Conservation (phyloP, 352 stramenopile species). For the Elongisporangium senticosum region DNA sequence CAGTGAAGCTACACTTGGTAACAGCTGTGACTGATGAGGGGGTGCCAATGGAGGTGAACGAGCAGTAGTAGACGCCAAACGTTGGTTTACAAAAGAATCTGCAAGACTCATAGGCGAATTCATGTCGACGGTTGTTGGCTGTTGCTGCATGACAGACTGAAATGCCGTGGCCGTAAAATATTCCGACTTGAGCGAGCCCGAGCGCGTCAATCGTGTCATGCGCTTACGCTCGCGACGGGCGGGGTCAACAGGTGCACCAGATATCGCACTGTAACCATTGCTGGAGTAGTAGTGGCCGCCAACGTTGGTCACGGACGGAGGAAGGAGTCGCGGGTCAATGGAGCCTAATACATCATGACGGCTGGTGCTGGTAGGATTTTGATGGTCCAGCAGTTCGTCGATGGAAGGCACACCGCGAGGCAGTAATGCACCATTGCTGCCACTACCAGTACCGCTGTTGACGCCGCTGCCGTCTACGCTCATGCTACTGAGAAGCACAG, state of each 20-base stretch:
- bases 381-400: slow-evolving; percentile 28
- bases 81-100: too few species aligned
- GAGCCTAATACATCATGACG: slow-evolving; percentile 2
- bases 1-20: too few species aligned
- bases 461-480: slow-evolving; percentile 1
- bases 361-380: slow-evolving; percentile 9
- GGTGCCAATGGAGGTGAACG: too few species aligned
- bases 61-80: too few species aligned
- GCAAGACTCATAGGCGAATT: too few species aligned
- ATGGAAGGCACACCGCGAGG: slow-evolving; percentile 26
- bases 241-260: slow-evolving; percentile 12
- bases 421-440: neutral
- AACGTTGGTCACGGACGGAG: slow-evolving; percentile 3
- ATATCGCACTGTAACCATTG: slow-evolving; percentile 2
- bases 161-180: slow-evolving; percentile 60
- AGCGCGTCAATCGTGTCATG: slow-evolving; percentile 62
- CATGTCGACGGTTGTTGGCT: slow-evolving; percentile 23
- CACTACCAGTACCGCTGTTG: neutral
- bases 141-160: slow-evolving; percentile 21
- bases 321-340: neutral
- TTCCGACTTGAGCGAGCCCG: slow-evolving; percentile 66
- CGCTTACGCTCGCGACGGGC: slow-evolving; percentile 60
- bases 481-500: slow-evolving; percentile 14
- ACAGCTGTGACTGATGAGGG: too few species aligned
- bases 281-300: slow-evolving; percentile 1